A percentile compares a stretch with the other conserved stretches of the same genome.
Conservation (phyloP, 2,329 filamentous ascomycete species). For the Leptosphaerulina australis region DNA sequence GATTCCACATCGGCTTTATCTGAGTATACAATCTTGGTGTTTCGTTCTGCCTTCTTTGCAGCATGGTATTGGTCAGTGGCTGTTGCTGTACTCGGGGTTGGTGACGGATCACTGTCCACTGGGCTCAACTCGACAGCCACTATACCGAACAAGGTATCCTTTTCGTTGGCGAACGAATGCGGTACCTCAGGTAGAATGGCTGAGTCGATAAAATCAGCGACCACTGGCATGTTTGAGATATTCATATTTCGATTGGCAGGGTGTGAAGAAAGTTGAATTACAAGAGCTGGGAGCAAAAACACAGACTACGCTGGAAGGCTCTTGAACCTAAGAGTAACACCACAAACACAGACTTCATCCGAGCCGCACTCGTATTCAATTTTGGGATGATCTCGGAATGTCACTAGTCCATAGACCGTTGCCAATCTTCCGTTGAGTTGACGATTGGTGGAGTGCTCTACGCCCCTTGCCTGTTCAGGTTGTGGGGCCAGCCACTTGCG, state of each 20-base stretch:
- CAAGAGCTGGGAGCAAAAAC: neutral
- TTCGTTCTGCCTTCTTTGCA: neutral
- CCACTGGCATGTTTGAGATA: too few relatives aligned
- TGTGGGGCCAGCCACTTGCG: slow-evolving; percentile 12
- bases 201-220: neutral
- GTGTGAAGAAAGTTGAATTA: neutral
- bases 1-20: neutral
- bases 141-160: neutral
- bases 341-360: neutral
- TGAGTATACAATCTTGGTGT: neutral
- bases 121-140: neutral
- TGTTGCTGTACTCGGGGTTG: neutral
- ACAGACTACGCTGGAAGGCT: neutral
- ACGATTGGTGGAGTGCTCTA: slow-evolving; percentile 11
- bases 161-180: neutral
- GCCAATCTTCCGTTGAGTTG: slow-evolving; percentile 22
- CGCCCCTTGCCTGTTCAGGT: slow-evolving; percentile 3
- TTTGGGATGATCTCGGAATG: neutral
- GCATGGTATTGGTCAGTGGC: neutral
- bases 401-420: slow-evolving; percentile 18
- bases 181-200: too few relatives aligned
- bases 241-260: neutral
- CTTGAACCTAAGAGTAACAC: neutral
- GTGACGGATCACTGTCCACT: neutral
- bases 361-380: neutral